Evolutionary conservation across 345 rosid species (phyloP).

Genomic region (Linum usitatissimum): DNA sequence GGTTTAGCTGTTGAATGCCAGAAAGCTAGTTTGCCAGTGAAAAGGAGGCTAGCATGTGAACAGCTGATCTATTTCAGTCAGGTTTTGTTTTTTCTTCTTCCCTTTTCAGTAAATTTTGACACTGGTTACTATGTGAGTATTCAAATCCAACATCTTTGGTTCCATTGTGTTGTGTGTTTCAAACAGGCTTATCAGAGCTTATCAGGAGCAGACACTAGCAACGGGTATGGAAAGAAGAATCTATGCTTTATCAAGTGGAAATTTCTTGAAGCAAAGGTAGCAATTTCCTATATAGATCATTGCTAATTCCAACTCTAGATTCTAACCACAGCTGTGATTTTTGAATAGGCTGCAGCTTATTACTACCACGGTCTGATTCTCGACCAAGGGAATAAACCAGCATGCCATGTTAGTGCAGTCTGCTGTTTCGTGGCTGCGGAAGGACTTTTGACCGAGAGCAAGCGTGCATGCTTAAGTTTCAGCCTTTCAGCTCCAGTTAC

Average conservation of each 20-base stretch:
- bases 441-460: constrained; percentile 70
- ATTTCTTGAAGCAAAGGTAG: constrained; percentile 85
- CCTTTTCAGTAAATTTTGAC: neutral
- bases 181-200: constrained; percentile 60
- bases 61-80: constrained; percentile 63
- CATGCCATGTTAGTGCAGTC: constrained; percentile 53
- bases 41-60: constrained; percentile 91
- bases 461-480: constrained; percentile 73
- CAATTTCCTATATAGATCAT: neutral
- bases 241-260: constrained; percentile 78
- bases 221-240: constrained; percentile 57
- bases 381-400: constrained; percentile 74
- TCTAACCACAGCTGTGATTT: neutral
- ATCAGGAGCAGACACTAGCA: constrained; percentile 38
- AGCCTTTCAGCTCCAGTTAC: constrained; percentile 68
- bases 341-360: constrained; percentile 75
- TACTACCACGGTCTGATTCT: constrained; percentile 84
- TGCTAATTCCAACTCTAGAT: neutral
- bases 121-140: neutral
- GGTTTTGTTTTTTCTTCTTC: constrained; percentile 22
- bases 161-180: neutral
- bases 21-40: constrained; percentile 74
- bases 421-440: constrained; percentile 85
- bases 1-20: constrained; percentile 87
- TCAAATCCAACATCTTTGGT: neutral